Conservation (phyloP, 306 rosid genomes). For the Cicer bijugum region DNA sequence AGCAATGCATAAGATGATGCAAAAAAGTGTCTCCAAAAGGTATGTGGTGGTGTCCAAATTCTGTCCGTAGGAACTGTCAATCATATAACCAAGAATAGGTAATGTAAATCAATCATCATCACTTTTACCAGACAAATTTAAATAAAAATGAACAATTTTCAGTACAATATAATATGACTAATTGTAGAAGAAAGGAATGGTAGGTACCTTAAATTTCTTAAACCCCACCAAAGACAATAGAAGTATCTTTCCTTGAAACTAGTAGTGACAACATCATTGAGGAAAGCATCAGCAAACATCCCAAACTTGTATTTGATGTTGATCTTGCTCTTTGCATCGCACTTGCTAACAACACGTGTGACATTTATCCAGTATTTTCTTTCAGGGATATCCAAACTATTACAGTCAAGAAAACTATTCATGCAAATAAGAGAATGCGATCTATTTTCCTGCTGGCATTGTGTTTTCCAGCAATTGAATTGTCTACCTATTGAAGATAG, state of each 20-base stretch:
- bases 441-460: constrained; percentile 58
- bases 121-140: background rate
- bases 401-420: constrained; percentile 67
- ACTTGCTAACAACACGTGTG: constrained; percentile 55
- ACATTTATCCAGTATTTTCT: constrained; percentile 68
- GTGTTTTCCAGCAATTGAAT: constrained; percentile 67
- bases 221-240: constrained; percentile 60
- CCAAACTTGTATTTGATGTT: constrained; percentile 68
- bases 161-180: background rate
- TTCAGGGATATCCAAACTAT: constrained; percentile 48
- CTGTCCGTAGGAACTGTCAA: constrained; percentile 75
- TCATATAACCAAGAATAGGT: background rate
- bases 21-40: constrained; percentile 72
- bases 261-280: constrained; percentile 63
- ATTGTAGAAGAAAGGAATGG: background rate
- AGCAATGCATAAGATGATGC: constrained; percentile 62
- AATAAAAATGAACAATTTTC: background rate
- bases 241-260: constrained; percentile 66
- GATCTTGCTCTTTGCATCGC: constrained; percentile 55
- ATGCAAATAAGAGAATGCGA: constrained; percentile 56
- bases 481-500: constrained; percentile 77
- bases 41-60: constrained; percentile 74
- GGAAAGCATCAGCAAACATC: constrained; percentile 77
- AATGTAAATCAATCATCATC: constrained; percentile 1
- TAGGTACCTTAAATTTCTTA: constrained; percentile 79